Evolutionary conservation across 1,284 basidiomycete species (phyloP), one percentile per base, ranked within the genome.

Genomic region (Microbotryum scabiosae): DNA sequence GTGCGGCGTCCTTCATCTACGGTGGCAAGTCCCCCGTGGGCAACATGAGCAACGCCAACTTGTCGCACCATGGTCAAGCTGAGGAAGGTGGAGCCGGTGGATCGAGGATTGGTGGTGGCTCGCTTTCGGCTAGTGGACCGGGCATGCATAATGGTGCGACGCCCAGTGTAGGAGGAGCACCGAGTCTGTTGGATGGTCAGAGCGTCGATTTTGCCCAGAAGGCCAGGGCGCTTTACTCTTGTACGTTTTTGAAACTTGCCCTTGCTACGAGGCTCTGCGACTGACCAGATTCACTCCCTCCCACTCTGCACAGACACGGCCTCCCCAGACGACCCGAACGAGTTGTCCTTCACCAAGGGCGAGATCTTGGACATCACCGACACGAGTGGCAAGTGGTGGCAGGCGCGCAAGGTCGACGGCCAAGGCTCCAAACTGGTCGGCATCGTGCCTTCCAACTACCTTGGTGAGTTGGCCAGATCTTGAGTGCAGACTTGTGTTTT

Each of bases 281-380:
- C n/a, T 48, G 44, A 20, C 26, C 25, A 41, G 57, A n/a, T 44
- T 36, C 44, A 10, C 10, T n/a, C 46, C 26, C 41, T 46, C 25
- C 74, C 72, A 18, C 69, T 72, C 64, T 76, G 66, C 57, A 61
- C 76, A 86, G 92, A 98, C 79, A 84, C 83, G 61, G 94, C 93
- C 36, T 90, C 87, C 10, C 80, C 88, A 21, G 92, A 97, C 66
- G 94, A 98, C 76, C 90, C 93, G 10, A 96, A 90, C 72, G 96
- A 98, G 77, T 88, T 98, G 54, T 89, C 88, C 51, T 97, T 98
- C 76, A 74, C 79, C 60, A 97, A 97, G 75, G 91, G 91, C 56
- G 94, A 98, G 73, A 81, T 92, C 48, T 82, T 98, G 67, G 92
- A 97, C 62, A 89, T 98, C 65, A 77, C 94, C 56, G 96, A 98